phyloP scores from a whole-genome alignment of 768 basidiomycete genomes.

The Zangia roseola region DNA sequence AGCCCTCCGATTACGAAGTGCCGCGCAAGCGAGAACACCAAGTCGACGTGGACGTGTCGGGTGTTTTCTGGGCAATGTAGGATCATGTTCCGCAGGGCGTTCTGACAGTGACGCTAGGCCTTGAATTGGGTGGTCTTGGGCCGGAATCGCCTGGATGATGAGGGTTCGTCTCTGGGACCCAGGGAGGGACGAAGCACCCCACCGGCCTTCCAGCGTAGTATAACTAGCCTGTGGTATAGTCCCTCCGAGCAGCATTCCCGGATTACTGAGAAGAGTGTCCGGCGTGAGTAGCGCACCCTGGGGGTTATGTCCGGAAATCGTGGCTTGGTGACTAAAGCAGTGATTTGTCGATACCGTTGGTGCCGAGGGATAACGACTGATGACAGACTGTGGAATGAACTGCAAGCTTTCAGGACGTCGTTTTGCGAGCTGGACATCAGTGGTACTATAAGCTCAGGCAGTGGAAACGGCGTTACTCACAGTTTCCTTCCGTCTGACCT shows the following conservation, averaged over 20 bases:
- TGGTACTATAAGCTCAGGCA: background rate
- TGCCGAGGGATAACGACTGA: conserved; percentile 21
- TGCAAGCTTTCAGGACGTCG: conserved; percentile 21
- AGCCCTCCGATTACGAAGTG: conserved; percentile 18
- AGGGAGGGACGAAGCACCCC: conserved; percentile 1
- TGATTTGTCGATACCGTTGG: background rate
- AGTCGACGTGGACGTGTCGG: conserved; percentile 3
- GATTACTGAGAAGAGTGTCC: background rate
- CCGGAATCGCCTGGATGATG: background rate
- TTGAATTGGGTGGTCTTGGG: background rate
- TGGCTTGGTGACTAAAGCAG: background rate
- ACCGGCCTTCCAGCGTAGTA: background rate
- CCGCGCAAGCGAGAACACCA: conserved; percentile 22
- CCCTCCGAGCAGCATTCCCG: background rate
- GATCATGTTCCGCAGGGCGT: background rate
- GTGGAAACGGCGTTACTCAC: conserved; percentile 7
- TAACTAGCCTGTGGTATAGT: conserved; percentile 2
- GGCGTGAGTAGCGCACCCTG: background rate
- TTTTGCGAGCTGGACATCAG: conserved; percentile 2
- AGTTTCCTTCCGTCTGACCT: background rate
- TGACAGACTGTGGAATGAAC: conserved; percentile 28
- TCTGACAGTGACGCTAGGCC: background rate
- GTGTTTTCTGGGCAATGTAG: background rate
- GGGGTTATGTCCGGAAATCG: background rate
- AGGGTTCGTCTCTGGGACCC: background rate